These are phyloP conservation scores for Verticillium isaacii DNA, from an alignment of 2,329 filamentous ascomycete genomes.

Conservation along the genomic window DNA sequence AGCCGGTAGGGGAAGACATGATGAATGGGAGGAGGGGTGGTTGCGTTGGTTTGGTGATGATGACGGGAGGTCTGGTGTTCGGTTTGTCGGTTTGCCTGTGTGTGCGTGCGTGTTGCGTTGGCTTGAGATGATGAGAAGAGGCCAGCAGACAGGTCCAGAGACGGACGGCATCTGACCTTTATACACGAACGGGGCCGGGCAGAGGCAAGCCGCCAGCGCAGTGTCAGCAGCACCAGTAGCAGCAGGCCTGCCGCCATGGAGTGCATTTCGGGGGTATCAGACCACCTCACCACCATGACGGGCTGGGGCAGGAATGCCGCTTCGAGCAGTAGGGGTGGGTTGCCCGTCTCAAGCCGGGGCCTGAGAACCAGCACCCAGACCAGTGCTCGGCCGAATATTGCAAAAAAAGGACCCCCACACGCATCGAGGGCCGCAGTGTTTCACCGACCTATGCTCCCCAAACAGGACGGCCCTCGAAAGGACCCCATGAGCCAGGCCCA, in stretches of 20 bases:
- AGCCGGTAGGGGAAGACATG: slow-evolving; percentile 5
- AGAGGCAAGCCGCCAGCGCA: background rate
- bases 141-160: background rate
- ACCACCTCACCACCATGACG: background rate
- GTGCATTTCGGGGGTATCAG: background rate
- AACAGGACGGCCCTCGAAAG: background rate
- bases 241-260: background rate
- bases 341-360: background rate
- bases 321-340: background rate
- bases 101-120: background rate
- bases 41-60: too few relatives aligned
- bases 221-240: background rate
- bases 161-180: background rate
- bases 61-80: background rate
- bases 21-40: background rate
- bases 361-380: background rate
- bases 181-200: background rate
- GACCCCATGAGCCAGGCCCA: background rate
- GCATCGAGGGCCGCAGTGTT: background rate
- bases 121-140: background rate
- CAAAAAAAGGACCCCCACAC: background rate
- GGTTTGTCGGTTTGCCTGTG: too few relatives aligned
- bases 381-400: background rate
- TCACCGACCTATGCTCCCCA: background rate
- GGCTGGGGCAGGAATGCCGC: background rate